A percentile compares a stretch with the other conserved stretches of the same genome.
Evolutionary conservation across 2,329 filamentous ascomycete genomes (phyloP).

Genomic region (Phyllosticta capitalensis): DNA sequence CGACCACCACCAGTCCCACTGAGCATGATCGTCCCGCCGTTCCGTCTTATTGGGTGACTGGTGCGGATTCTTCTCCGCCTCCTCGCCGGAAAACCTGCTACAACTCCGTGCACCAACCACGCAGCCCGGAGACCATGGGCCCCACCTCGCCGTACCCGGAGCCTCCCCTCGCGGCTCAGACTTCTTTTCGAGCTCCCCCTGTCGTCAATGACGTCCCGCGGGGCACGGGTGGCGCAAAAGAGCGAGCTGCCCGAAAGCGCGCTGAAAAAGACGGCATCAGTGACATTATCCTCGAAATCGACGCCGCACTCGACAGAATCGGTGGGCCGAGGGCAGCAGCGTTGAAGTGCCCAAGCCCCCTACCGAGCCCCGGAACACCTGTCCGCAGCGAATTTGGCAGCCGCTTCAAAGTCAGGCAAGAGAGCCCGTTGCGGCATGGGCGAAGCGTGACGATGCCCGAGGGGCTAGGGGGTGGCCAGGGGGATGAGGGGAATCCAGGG

Average conservation of each 20-base stretch:
- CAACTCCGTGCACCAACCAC: background rate
- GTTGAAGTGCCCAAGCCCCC: background rate
- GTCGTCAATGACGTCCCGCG: background rate
- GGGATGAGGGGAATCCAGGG: background rate
- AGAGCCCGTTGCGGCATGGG: background rate
- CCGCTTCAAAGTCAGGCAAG: background rate
- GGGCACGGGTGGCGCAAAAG: background rate
- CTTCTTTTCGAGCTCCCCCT: background rate
- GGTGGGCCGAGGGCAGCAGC: background rate
- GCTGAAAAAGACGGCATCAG: slow-evolving; percentile 8
- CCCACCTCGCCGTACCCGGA: background rate
- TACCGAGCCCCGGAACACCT: background rate
- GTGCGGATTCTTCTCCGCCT: background rate
- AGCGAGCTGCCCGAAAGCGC: background rate
- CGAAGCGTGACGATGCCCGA: background rate
- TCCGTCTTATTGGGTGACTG: background rate
- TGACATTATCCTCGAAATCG: slow-evolving; percentile 17
- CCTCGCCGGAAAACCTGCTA: background rate
- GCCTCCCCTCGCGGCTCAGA: background rate
- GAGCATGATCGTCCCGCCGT: background rate
- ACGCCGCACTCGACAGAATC: slow-evolving; percentile 11
- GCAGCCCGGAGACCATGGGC: background rate
- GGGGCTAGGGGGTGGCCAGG: background rate
- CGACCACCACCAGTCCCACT: background rate
- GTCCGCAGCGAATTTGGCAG: background rate